Conservation (phyloP, 495 filamentous ascomycete species). For the Aspergillus avenaceus region DNA sequence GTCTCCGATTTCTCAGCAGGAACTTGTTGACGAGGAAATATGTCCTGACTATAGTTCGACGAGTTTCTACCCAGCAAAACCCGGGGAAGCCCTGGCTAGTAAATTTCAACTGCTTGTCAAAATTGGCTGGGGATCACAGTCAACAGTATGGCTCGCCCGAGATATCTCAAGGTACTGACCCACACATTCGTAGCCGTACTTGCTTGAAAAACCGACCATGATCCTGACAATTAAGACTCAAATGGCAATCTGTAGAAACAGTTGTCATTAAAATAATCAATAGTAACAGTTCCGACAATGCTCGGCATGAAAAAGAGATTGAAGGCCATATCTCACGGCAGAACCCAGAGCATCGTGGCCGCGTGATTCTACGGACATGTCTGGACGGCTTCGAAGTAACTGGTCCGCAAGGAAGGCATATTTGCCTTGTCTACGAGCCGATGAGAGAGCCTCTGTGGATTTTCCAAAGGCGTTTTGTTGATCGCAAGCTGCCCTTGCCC, state of each 20-base stretch:
- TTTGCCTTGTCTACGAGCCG: constrained; percentile 32
- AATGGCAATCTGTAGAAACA: constrained; percentile 15
- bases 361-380: constrained; percentile 10
- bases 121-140: constrained; percentile 27
- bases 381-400: constrained; percentile 18
- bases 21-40: constrained; percentile 18
- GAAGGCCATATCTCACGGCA: constrained; percentile 16
- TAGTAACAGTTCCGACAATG: constrained; percentile 1
- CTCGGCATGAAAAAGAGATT: constrained; percentile 23
- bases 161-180: constrained; percentile 16
- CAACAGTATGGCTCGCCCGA: constrained; percentile 31
- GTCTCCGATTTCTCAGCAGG: constrained; percentile 6
- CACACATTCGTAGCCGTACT: neutral
- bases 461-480: constrained; percentile 22
- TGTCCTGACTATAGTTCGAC: constrained; percentile 18
- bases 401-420: constrained; percentile 25
- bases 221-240: constrained; percentile 3
- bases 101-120: constrained; percentile 29
- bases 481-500: constrained; percentile 12
- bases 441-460: constrained; percentile 28
- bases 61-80: constrained; percentile 28
- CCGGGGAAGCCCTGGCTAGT: constrained; percentile 23
- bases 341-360: constrained; percentile 21
- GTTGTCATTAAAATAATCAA: constrained; percentile 30
- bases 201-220: neutral